A percentile compares a stretch with the other conserved stretches of the same genome.
Conservation (phyloP, 257 asterid species). For the Ilex asprella region DNA sequence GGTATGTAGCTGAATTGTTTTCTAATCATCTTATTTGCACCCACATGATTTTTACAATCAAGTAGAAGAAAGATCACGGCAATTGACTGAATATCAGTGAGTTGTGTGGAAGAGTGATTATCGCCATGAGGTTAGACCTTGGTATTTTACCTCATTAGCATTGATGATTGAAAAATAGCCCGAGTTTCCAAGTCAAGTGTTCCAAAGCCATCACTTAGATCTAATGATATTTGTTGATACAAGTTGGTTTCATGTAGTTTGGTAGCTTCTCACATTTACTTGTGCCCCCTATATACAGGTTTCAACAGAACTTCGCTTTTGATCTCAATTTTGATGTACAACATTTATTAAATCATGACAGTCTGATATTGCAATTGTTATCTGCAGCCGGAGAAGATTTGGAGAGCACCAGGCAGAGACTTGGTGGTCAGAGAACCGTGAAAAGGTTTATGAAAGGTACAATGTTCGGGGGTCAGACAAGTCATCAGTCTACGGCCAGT, state of each 20-base stretch:
- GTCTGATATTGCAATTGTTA: no score
- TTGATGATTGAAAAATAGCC: no score
- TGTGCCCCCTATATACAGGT: no score
- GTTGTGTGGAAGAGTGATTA: background rate
- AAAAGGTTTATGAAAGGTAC: slow-evolving; percentile 73
- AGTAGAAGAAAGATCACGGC: background rate
- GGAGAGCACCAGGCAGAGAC: slow-evolving; percentile 99
- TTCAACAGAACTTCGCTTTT: no score
- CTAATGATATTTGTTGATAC: no score
- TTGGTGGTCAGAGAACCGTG: slow-evolving; percentile 99
- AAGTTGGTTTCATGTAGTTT: no score
- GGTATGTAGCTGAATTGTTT: slow-evolving; percentile 29
- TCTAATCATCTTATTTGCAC: background rate
- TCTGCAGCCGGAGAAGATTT: slow-evolving; percentile 59
- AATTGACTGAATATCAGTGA: background rate
- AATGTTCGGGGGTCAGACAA: slow-evolving; percentile 86
- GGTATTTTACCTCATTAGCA: no score
- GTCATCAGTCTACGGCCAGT: slow-evolving; percentile 64
- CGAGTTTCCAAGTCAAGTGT: no score
- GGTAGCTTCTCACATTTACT: no score
- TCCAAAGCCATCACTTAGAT: no score
- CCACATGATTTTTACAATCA: background rate
- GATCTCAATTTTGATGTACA: no score
- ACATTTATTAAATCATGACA: no score
- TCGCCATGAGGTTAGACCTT: background rate